A percentile compares a stretch with the other conserved stretches of the same genome.
Evolutionary conservation across 495 filamentous ascomycete species (phyloP).

Genomic region (Cercophora samala): DNA sequence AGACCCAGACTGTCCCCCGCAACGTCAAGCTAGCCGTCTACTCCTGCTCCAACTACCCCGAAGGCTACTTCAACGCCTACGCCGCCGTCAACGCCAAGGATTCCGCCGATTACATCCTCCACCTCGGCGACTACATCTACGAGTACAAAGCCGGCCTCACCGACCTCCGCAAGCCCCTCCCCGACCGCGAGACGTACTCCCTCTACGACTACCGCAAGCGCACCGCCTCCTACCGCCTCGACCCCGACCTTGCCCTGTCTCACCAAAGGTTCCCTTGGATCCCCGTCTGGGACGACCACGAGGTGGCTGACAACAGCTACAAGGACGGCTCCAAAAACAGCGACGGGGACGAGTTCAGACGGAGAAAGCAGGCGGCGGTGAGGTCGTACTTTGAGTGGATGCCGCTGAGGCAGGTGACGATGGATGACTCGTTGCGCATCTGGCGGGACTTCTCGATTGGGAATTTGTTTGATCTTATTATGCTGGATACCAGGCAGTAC

Average conservation of each 20-base stretch:
- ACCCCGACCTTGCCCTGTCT: constrained; percentile 56
- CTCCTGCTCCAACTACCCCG: constrained; percentile 55
- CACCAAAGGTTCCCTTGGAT: constrained; percentile 65
- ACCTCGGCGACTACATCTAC: constrained; percentile 69
- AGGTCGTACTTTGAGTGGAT: constrained; percentile 73
- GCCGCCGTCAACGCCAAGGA: constrained; percentile 65
- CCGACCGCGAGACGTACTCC: constrained; percentile 48
- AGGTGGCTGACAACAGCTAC: constrained; percentile 63
- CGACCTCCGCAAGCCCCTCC: constrained; percentile 52
- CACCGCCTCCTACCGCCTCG: constrained; percentile 58
- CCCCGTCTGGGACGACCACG: constrained; percentile 69
- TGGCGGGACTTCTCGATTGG: constrained; percentile 66
- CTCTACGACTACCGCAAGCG: constrained; percentile 60
- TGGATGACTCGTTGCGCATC: constrained; percentile 67
- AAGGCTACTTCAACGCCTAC: constrained; percentile 60
- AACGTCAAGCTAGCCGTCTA: constrained; percentile 53
- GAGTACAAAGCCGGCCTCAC: constrained; percentile 48
- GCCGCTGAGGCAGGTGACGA: constrained; percentile 59
- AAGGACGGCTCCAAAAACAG: constrained; percentile 58
- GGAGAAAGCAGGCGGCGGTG: constrained; percentile 52
- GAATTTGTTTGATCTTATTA: constrained; percentile 61
- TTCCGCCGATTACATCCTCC: constrained; percentile 62
- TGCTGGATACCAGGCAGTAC: constrained; percentile 67
- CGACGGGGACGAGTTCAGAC: constrained; percentile 52
- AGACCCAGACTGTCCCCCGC: constrained; percentile 35